Evolutionary conservation across 1,139 yeast species (phyloP), one percentile per base, ranked within the genome.

Genomic region (Saccharomyces pastorianus): DNA sequence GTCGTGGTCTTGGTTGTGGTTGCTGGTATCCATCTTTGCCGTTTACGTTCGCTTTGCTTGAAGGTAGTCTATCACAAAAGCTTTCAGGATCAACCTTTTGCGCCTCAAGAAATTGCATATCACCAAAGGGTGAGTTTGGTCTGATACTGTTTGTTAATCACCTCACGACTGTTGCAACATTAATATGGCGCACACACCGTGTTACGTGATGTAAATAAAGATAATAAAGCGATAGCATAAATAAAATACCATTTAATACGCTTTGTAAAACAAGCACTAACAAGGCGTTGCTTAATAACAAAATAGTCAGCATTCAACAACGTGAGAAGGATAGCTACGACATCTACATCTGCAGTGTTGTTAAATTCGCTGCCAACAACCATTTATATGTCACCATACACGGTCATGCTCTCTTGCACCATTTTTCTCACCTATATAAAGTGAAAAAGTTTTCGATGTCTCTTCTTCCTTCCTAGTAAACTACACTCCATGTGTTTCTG

Each of bases 141-240:
- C 25, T 38, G 25, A 17, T 38, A 38, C 13, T 38, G 23, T 17
- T 17, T 17, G n/a, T 38, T 38, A 38, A 38, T 38, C 44, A 38
- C 44, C 44, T 38, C 44, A 38, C 44, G 44, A 38, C 17, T 38
- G 44, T 38, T 38, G 44, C 44, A 38, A 38, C 44, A 38, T 38
- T 38, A 32, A 32, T 38, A 20, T 20, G 44, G 44, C 7, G 25
- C 13, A 25, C 44, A 38, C 44, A 17, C 44, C 44, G 44, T 38
- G 44, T 23, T 11, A 17, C 44, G 25, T 38, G 44, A 38, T 23
- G 9, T 20, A 9, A 9, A 4, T 38, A 7, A 4, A 17, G n/a
- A 17, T 17, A 17, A 38, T 17, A 17, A 20, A 20, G 25, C 25
- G 25, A 38, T 38, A 38, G 26, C 26, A 8, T 38, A 38, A 17